Evolutionary conservation across 2,329 filamentous ascomycete genomes (phyloP).

Genomic region (Cordyceps farinosa): DNA sequence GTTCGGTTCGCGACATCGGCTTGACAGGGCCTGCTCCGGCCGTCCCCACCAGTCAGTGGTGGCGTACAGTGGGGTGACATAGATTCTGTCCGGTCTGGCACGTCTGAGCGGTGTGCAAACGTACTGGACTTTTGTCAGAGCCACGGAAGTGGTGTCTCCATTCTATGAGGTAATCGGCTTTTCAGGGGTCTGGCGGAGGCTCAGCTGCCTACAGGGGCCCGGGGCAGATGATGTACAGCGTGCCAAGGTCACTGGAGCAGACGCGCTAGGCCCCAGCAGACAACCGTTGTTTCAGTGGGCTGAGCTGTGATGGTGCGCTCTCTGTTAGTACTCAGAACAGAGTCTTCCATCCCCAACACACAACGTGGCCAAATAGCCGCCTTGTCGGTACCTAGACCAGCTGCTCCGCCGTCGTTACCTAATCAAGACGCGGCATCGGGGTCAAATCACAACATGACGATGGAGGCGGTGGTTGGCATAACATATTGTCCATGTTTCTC

Average conservation of each 20-base stretch:
- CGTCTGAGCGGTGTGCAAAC: no score
- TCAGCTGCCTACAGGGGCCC: no score
- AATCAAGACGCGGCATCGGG: background rate
- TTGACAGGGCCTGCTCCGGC: conserved; percentile 4
- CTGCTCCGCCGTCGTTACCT: background rate
- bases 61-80: background rate
- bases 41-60: conserved; percentile 1
- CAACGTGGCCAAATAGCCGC: background rate
- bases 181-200: background rate
- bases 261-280: no score
- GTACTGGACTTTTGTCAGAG: no score
- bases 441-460: no score
- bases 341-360: no score
- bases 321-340: background rate
- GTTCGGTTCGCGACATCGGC: conserved; percentile 13
- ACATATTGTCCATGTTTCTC: no score
- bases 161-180: background rate
- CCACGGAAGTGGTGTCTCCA: background rate
- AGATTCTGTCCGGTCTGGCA: no score
- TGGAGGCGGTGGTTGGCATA: no score
- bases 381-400: background rate
- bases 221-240: no score
- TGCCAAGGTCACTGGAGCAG: no score
- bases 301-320: background rate
- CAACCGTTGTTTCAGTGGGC: background rate